Base-by-base conservation (phyloP, 2,329 filamentous ascomycete species). In the Exophiala sp. region DNA sequence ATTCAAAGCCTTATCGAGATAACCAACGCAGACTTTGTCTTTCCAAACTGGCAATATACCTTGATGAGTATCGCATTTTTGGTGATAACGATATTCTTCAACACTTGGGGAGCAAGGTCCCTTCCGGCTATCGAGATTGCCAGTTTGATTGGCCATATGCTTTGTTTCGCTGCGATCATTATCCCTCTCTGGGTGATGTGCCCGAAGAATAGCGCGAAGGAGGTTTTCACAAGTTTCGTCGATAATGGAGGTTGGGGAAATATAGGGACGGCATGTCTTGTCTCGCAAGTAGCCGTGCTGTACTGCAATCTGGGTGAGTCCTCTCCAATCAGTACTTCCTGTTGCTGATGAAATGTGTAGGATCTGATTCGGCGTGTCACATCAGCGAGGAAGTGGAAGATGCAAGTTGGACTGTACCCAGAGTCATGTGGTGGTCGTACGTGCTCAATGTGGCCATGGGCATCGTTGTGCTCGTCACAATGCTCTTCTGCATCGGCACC, bases 371-470 rank as follows among this genome's bases (percentile, higher is more conserved):
- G 20, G 44, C 42, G n/a, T 52, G 40, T 21, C 49, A 51, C 43
- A 54, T 59, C 33, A 51, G 45, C 10, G 76, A 78, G 61, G 76
- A 79, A 61, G 72, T 78, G 16, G 68, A 71, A 35, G 71, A 78
- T 34, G 73, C 76, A 1, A 68, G 71, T 3, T 60, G 70, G 35
- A 73, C 72, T 50, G 73, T 78, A 3, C 76, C 76, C 0, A 63
- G 70, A n/a, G 73, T 72, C 2, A 78, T 79, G 53, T 66, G 74
- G 52, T 73, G 70, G 63, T 71, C 69, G 10, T 75, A 73, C 61
- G 56, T 76, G 18, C 66, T 76, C 49, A 78, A 78, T 49, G 73
- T 74, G 3, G 56, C 67, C 2, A 63, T 76, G 38, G 75, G 73
- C 2, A 67, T 77, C 29, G 65, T 77, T n/a, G 70, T 75, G 24